Percentiles rank a stretch among this genome's conserved stretches.
Evolutionary conservation across 805 yeast genomes (phyloP).

Genomic region (Lachancea cidri): DNA sequence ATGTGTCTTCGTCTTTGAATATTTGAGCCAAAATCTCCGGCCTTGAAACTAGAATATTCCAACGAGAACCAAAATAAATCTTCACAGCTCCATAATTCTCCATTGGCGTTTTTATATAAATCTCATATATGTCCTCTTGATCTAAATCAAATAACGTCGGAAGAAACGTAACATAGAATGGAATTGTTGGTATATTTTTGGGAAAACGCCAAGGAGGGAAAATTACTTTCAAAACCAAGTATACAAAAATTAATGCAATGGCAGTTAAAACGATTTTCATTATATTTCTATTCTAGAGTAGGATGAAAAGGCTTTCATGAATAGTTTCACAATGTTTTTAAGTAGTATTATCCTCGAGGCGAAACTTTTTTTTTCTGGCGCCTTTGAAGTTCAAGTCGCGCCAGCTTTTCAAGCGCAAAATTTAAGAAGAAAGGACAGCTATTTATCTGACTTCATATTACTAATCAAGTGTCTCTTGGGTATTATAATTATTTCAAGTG

Average conservation of each 20-base stretch:
- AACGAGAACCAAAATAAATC: conserved; percentile 53
- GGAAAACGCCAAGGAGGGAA: conserved; percentile 51
- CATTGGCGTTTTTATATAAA: conserved; percentile 39
- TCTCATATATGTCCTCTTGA: conserved; percentile 43
- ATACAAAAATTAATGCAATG: conserved; percentile 4
- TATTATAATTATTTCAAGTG: too few species aligned
- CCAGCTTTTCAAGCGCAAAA: too few species aligned
- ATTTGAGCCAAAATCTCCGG: conserved; percentile 44
- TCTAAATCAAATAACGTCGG: conserved; percentile 42
- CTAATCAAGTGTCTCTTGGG: too few species aligned
- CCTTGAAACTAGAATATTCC: conserved; percentile 51
- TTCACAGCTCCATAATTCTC: conserved; percentile 55
- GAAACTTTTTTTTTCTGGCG: neutral
- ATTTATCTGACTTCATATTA: too few species aligned
- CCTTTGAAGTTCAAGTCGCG: too few species aligned
- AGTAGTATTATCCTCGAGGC: neutral
- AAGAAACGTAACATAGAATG: conserved; percentile 51
- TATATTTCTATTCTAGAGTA: neutral
- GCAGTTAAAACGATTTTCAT: conserved; percentile 1
- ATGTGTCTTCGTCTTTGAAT: conserved; percentile 44
- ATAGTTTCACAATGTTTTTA: neutral
- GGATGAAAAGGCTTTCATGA: too few species aligned
- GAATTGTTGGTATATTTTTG: conserved; percentile 52
- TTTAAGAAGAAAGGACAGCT: too few species aligned
- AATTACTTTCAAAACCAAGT: conserved; percentile 14